A percentile compares a stretch with the other conserved stretches of the same genome.
Evolutionary conservation across 805 yeast species (phyloP).

Genomic region (Saturnispora ahearnii): DNA sequence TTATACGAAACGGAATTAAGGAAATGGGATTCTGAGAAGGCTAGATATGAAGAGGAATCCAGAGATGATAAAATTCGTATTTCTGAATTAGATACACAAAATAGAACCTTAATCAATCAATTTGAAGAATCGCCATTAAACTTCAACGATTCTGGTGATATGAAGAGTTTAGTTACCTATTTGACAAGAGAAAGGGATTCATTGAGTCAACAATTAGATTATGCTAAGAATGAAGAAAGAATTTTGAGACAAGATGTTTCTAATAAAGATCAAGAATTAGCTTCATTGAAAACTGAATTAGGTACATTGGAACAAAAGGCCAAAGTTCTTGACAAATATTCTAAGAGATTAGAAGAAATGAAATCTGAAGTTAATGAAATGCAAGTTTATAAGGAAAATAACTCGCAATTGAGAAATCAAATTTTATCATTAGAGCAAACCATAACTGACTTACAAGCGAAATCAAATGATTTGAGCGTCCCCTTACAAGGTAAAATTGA

Average conservation of each 20-base stretch:
- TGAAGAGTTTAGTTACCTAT: conserved; percentile 48
- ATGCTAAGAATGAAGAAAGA: conserved; percentile 43
- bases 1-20: conserved; percentile 31
- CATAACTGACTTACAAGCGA: conserved; percentile 14
- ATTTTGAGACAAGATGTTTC: conserved; percentile 44
- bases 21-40: conserved; percentile 39
- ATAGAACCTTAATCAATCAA: conserved; percentile 58
- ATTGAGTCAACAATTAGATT: conserved; percentile 49
- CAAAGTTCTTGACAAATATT: conserved; percentile 17
- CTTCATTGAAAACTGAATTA: conserved; percentile 42
- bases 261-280: conserved; percentile 40
- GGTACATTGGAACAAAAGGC: conserved; percentile 22
- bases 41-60: conserved; percentile 38
- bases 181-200: conserved; percentile 71
- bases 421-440: conserved; percentile 12
- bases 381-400: conserved; percentile 24
- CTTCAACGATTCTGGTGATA: conserved; percentile 22
- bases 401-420: conserved; percentile 20
- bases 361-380: conserved; percentile 23
- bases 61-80: conserved; percentile 35
- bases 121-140: conserved; percentile 32
- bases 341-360: conserved; percentile 19
- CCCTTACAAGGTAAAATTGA: conserved; percentile 15
- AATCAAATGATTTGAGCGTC: conserved; percentile 5
- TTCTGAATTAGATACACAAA: conserved; percentile 57